Base-by-base conservation (phyloP, 2,329 filamentous ascomycete genomes). In the Ilyonectria destructans region DNA sequence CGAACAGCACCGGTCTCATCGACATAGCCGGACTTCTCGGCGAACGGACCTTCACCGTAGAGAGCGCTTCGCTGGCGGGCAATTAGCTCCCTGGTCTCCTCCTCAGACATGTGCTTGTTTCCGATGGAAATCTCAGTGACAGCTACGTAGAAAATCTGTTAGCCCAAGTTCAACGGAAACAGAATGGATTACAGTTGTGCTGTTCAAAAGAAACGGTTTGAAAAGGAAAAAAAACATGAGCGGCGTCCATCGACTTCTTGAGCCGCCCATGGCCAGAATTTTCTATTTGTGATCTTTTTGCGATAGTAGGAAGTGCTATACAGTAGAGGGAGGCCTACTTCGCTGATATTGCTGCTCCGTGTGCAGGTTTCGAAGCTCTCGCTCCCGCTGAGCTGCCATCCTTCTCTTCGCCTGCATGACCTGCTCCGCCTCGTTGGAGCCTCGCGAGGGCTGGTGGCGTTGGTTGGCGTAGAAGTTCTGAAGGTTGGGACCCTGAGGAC, bases 271-370 rank as follows among this genome's bases (percentile, higher is more conserved):
- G 66, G 67, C 75, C 71, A 74, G 72, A 74, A 75, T 75, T 75
- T 82, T 80, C 81, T 81, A 83, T 80, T 81, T 80, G 77, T 75
- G 78, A 74, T 76, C 71, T 73, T 77, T 77, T 77, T 76, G 73
- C 73, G 72, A 77, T 78, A 78, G 80, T 78, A 82, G 80, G 77
- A 77, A 79, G 72, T 86, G 89, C 89, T 91, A 92, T 90, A 89
- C 88, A 90, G 89, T 87, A 88, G 89, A 89, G 89, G 90, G 89
- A 84, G 91, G 91, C 93, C 91, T 94, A 98, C 96, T 98, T 94
- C 96, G 92, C 88, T 98, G 97, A 86, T 97, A 98, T 91, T 99
- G 96, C 90, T 99, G 96, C 90, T 99, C 96, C 86, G 98, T 97
- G 86, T 99, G 96, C 86, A 98, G 97, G 86, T 98, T 99, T 85